Evolutionary conservation across 306 rosid genomes (phyloP).

Genomic region (Begonia loranthoides): DNA sequence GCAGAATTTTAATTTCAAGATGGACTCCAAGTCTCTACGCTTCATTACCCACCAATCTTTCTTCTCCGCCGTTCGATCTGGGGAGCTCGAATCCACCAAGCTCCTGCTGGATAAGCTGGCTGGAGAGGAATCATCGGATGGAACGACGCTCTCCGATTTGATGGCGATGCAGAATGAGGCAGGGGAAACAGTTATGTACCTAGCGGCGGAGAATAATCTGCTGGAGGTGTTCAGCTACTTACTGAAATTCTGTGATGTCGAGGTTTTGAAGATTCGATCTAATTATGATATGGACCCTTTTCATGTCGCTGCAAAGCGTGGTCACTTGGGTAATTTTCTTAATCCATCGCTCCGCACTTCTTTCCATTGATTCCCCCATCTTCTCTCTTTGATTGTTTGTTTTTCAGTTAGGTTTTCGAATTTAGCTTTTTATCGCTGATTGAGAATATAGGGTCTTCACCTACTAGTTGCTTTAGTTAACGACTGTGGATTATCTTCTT

Average conservation of each 20-base stretch:
- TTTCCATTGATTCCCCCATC: background rate
- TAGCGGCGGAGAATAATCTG: conserved; percentile 58
- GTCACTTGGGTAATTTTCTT: conserved; percentile 51
- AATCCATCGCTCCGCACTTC: background rate
- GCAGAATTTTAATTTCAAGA: conserved; percentile 2
- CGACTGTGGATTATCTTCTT: no score
- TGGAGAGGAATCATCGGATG: conserved; percentile 32
- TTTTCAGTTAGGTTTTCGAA: conserved; percentile 4
- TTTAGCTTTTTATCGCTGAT: background rate
- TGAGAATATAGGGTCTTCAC: background rate
- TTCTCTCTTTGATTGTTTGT: background rate
- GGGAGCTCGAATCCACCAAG: conserved; percentile 46
- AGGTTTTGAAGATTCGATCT: conserved; percentile 61
- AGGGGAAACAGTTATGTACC: conserved; percentile 60
- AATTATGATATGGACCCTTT: conserved; percentile 75
- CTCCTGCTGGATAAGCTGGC: conserved; percentile 31
- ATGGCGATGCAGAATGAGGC: conserved; percentile 73
- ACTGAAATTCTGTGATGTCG: conserved; percentile 34
- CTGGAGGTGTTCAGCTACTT: conserved; percentile 46
- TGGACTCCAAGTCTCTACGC: conserved; percentile 63
- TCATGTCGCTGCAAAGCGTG: conserved; percentile 79
- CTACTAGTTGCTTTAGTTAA: no score
- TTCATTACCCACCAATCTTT: conserved; percentile 58
- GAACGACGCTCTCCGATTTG: conserved; percentile 38
- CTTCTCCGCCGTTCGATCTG: conserved; percentile 70